Percentiles rank a stretch among this genome's conserved stretches.
Evolutionary conservation across 805 yeast genomes (phyloP).

Genomic region (Zygosaccharomyces gambellarensis): DNA sequence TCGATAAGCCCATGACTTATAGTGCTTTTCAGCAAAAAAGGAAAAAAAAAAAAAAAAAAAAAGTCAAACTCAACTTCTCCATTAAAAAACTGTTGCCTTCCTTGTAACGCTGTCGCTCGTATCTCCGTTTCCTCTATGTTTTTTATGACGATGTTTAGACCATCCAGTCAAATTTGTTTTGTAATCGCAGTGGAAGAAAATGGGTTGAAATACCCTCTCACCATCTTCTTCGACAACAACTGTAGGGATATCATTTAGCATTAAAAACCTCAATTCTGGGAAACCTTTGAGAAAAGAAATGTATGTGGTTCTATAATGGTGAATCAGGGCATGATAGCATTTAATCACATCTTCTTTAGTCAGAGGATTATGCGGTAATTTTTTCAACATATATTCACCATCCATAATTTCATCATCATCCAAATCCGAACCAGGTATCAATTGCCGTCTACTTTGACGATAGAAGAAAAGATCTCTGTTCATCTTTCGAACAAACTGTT

Average conservation of each 20-base stretch:
- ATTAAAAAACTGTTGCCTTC: slow-evolving; percentile 20
- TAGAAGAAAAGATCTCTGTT: slow-evolving; percentile 24
- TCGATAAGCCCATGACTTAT: neutral
- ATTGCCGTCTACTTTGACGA: slow-evolving; percentile 25
- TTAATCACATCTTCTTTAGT: slow-evolving; percentile 32
- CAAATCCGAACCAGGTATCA: slow-evolving; percentile 13
- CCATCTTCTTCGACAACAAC: slow-evolving; percentile 28
- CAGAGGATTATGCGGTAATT: slow-evolving; percentile 31
- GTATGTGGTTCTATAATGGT: slow-evolving; percentile 36
- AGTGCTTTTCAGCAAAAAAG: neutral
- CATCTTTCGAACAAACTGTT: slow-evolving; percentile 28
- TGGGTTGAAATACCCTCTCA: slow-evolving; percentile 34
- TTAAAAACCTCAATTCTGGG: slow-evolving; percentile 35
- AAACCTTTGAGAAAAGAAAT: slow-evolving; percentile 34
- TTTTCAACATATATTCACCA: slow-evolving; percentile 10
- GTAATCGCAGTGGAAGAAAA: slow-evolving; percentile 35
- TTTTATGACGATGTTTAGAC: slow-evolving; percentile 19
- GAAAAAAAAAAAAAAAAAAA: neutral
- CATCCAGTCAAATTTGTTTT: slow-evolving; percentile 33
- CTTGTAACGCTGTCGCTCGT: slow-evolving; percentile 18
- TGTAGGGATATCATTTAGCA: slow-evolving; percentile 38
- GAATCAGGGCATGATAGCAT: slow-evolving; percentile 37
- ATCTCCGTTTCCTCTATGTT: slow-evolving; percentile 11
- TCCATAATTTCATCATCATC: slow-evolving; percentile 11
- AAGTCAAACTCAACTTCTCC: neutral